These are phyloP conservation scores for Oenanthe sinensis DNA, from an alignment of 129 eudicot genomes.

Conservation along the genomic window DNA sequence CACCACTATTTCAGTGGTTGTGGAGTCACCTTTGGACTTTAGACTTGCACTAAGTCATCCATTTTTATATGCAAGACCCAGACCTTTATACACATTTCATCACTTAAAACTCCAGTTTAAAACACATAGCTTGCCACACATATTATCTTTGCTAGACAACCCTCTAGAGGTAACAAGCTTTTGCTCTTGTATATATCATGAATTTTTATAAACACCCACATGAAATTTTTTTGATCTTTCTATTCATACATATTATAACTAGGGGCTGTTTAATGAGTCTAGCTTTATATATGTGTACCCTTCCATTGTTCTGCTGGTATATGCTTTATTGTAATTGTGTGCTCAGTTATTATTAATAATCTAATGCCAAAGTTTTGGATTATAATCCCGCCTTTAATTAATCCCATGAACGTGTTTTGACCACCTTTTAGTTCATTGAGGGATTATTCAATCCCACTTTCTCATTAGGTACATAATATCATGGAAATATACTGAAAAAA, in stretches of 20 bases:
- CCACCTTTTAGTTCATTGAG: not conserved
- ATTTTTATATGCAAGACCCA: not conserved
- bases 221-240: not conserved
- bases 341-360: not conserved
- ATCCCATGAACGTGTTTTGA: not conserved
- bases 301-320: not conserved
- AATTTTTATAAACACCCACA: conserved; percentile 12
- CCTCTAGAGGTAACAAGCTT: not conserved
- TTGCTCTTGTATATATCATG: not conserved
- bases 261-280: not conserved
- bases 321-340: not conserved
- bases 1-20: conserved; percentile 50
- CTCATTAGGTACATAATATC: not conserved
- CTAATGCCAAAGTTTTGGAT: not conserved
- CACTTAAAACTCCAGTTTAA: not conserved
- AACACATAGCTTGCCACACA: conserved; percentile 1
- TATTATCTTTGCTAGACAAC: conserved; percentile 1
- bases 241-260: not conserved
- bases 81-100: conserved; percentile 8
- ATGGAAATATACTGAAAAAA: not conserved
- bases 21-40: conserved; percentile 20
- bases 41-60: conserved; percentile 7
- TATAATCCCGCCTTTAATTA: not conserved
- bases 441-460: not conserved
- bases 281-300: not conserved